Evolutionary conservation across 163 green algal species (phyloP), one percentile per base, ranked within the genome.

Genomic region (Trebouxia gelatinosa): DNA sequence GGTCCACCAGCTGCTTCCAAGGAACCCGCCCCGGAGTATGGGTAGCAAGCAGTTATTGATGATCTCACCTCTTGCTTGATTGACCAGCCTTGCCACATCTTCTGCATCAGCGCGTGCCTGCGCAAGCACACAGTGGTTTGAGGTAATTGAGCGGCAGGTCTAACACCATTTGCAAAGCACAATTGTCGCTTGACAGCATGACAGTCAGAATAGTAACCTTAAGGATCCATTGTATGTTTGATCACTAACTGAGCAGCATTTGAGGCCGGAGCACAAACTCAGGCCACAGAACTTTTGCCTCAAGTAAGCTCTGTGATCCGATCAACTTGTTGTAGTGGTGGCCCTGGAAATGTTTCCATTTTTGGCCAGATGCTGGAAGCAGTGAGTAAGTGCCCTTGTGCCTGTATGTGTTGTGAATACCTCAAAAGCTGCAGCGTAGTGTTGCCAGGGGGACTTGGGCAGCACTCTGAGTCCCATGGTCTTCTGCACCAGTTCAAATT

Each of bases 1-100:
- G n/a, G n/a, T n/a, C 64, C 64, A 51, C 64, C 37, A 72, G 35
- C 64, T 72, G 21, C 64, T 51, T 23, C 35, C 37, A 51, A 72
- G 64, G 9, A 0, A 50, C 13, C 64, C 64, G 5, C 64, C 37
- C 32, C 35, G 5, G 21, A 51, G 19, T 1, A 72, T 23, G 4
- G 64, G 64, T n/a, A 72, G 37, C 32, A 72, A 29, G 26, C 64
- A 35, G 37, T 72, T 40, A 6, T n/a, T 23, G 35, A 21, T 9
- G 2, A 72, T 31, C 7, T 51, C 35, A 4, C 34, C 11, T 54
- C 35, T 51, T 26, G 35, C 35, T 4, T 72, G 19, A 11, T 72
- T 16, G 2, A 72, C 37, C 35, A 72, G 35, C 2, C 23, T 28
- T 37, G 34, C 21, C 6, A 37, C 37, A 7, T 72, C 64, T 17